Evolutionary conservation across 2,329 filamentous ascomycete genomes (phyloP).

Genomic region (Didymella sp.): DNA sequence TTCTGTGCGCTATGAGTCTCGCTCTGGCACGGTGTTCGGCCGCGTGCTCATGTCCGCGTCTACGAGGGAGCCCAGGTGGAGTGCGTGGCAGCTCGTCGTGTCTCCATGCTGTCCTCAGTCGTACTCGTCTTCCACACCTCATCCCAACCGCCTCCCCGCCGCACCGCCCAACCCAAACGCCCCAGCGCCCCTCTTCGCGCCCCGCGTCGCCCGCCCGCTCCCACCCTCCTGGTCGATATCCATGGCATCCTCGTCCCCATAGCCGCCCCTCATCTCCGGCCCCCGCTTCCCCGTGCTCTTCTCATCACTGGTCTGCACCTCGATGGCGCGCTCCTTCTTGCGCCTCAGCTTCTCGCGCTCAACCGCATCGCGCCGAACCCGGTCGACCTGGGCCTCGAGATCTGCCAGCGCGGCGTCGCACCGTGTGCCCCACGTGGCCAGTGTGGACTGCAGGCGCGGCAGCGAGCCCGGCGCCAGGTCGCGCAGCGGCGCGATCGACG

Average conservation of each 20-base stretch:
- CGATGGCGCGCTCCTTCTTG: constrained; percentile 52
- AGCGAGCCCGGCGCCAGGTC: constrained; percentile 80
- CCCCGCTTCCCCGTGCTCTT: constrained; percentile 38
- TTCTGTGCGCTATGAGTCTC: not conserved
- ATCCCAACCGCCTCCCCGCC: constrained; percentile 39
- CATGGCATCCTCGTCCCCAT: constrained; percentile 45
- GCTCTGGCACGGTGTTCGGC: not conserved
- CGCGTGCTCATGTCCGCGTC: too few species aligned
- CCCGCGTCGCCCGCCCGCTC: constrained; percentile 33
- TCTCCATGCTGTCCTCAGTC: not conserved
- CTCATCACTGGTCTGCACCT: constrained; percentile 39
- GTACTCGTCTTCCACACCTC: not conserved
- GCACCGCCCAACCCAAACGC: constrained; percentile 36
- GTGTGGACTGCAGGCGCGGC: constrained; percentile 69
- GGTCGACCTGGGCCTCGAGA: constrained; percentile 76
- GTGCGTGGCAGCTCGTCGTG: not conserved
- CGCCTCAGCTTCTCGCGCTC: constrained; percentile 52
- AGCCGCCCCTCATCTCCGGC: constrained; percentile 15
- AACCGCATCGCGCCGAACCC: constrained; percentile 62
- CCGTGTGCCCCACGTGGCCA: constrained; percentile 78
- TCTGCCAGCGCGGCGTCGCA: constrained; percentile 76
- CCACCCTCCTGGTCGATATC: constrained; percentile 48
- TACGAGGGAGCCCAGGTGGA: too few species aligned
- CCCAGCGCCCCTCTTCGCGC: constrained; percentile 40
- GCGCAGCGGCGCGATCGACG: constrained; percentile 81